Conservation (phyloP, 2,329 filamentous ascomycete species). For the Xylariaceae sp. region DNA sequence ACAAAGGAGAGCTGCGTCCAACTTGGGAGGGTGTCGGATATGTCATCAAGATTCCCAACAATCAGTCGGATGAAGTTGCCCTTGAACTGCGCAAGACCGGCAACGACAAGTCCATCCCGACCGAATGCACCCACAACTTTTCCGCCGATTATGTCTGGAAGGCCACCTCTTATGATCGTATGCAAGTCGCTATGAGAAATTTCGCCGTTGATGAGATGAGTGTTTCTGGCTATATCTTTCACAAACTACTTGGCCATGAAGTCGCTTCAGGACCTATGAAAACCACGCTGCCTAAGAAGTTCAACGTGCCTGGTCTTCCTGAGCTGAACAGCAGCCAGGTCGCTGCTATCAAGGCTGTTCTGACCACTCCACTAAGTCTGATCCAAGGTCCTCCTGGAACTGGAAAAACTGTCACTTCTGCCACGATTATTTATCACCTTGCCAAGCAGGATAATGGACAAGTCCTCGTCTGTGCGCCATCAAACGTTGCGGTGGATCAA, state of each 20-base stretch:
- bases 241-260: slow-evolving; percentile 91
- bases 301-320: slow-evolving; percentile 88
- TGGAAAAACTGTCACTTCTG: slow-evolving; percentile 97
- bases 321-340: slow-evolving; percentile 96
- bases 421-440: slow-evolving; percentile 96
- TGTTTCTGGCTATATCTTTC: slow-evolving; percentile 97
- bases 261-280: slow-evolving; percentile 94
- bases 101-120: slow-evolving; percentile 93
- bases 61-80: slow-evolving; percentile 95
- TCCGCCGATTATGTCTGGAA: slow-evolving; percentile 99
- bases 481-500: slow-evolving; percentile 97
- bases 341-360: slow-evolving; percentile 89
- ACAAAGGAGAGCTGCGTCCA: slow-evolving; percentile 86
- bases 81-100: slow-evolving; percentile 91
- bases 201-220: slow-evolving; percentile 98
- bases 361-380: slow-evolving; percentile 88
- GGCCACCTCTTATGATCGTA: slow-evolving; percentile 96
- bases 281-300: slow-evolving; percentile 92
- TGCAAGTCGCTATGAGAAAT: slow-evolving; percentile 99
- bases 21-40: slow-evolving; percentile 98
- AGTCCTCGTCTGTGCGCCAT: slow-evolving; percentile 93
- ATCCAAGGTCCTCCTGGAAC: slow-evolving; percentile 97
- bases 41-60: slow-evolving; percentile 99
- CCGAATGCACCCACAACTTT: slow-evolving; percentile 95
- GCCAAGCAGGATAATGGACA: slow-evolving; percentile 93